Conservation (phyloP, 768 basidiomycete species). For the Suillus fuscotomentosus region DNA sequence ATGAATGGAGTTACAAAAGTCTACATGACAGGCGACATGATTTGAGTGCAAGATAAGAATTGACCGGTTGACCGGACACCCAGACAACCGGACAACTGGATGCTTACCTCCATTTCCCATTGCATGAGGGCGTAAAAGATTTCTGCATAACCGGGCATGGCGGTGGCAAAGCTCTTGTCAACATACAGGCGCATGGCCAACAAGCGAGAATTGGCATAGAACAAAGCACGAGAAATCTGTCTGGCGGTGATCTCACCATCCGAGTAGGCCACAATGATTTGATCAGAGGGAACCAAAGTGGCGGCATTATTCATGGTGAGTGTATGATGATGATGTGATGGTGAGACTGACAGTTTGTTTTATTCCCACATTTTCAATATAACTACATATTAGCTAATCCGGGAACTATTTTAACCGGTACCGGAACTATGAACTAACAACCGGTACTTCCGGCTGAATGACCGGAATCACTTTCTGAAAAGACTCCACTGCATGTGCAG, state of each 20-base stretch:
- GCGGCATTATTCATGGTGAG: no score
- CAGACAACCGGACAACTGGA: no score
- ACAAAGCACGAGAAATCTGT: neutral
- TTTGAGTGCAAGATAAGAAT: no score
- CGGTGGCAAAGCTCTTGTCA: neutral
- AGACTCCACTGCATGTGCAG: no score
- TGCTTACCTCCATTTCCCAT: neutral
- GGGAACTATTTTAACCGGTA: neutral
- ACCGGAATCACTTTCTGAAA: no score
- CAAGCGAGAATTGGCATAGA: neutral
- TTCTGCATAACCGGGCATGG: neutral
- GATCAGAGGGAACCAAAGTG: neutral
- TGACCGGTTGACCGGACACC: no score
- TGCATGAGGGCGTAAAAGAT: neutral
- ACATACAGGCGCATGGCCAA: neutral
- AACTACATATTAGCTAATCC: neutral
- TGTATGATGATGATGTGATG: no score
- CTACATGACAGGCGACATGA: no score
- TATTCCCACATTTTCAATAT: no score
- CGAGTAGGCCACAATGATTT: neutral
- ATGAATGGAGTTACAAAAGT: neutral
- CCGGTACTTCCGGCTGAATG: no score
- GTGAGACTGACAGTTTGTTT: no score
- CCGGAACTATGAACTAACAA: no score
- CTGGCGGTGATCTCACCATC: neutral